These are phyloP conservation scores for Lactarius evosmus DNA, from an alignment of 768 basidiomycete species.

Conservation along the genomic window DNA sequence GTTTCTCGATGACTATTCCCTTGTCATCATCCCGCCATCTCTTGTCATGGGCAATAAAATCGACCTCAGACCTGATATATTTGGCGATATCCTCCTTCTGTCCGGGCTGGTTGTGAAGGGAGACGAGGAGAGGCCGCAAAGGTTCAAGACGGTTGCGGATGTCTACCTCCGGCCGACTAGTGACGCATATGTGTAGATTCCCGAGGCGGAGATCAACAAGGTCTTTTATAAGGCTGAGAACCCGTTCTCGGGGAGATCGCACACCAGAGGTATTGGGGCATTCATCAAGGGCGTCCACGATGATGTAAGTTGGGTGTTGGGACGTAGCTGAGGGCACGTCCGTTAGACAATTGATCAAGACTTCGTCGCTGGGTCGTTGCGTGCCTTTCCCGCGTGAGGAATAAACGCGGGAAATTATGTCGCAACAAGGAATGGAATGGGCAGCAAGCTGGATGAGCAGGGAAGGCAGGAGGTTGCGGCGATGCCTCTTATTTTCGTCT, in stretches of 20 bases:
- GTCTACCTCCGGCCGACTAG: too few species aligned
- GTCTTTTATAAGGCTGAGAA: not conserved
- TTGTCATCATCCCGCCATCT: too few species aligned
- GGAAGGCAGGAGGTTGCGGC: not conserved
- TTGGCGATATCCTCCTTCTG: too few species aligned
- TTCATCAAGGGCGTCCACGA: not conserved
- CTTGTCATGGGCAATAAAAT: too few species aligned
- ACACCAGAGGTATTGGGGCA: not conserved
- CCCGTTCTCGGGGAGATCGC: not conserved
- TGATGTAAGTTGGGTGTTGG: not conserved
- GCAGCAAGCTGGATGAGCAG: not conserved
- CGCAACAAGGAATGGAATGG: not conserved
- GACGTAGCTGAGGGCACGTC: not conserved
- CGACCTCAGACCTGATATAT: too few species aligned
- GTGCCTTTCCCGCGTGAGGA: not conserved
- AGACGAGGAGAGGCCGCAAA: too few species aligned
- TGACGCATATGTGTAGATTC: not conserved
- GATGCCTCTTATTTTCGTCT: not conserved
- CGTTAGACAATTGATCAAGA: not conserved
- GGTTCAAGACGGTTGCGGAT: too few species aligned
- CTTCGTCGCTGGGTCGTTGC: not conserved
- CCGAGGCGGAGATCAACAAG: not conserved
- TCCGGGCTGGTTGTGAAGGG: too few species aligned
- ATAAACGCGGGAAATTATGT: not conserved
- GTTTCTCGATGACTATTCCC: too few species aligned